Conservation (phyloP, 495 filamentous ascomycete genomes). For the Aspergillus incahuasiensis region DNA sequence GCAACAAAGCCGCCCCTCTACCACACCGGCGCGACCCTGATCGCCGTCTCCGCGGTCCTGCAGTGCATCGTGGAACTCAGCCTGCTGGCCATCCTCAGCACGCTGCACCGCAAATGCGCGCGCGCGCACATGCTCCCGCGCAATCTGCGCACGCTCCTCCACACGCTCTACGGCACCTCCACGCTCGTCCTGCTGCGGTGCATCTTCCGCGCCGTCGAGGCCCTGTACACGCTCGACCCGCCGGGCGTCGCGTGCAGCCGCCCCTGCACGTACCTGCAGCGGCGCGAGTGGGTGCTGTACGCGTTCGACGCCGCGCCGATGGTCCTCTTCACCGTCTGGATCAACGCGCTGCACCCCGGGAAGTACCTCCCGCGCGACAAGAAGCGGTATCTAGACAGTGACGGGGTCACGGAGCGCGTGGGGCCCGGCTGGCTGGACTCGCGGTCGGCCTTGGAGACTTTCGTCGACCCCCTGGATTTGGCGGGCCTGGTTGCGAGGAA, state of each 20-base stretch:
- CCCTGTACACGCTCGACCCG: constrained; percentile 23
- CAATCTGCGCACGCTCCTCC: constrained; percentile 33
- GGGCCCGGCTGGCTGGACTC: constrained; percentile 39
- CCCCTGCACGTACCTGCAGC: constrained; percentile 27
- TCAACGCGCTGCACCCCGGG: constrained; percentile 35
- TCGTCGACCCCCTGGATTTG: constrained; percentile 34
- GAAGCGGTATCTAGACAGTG: constrained; percentile 27
- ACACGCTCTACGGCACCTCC: constrained; percentile 39
- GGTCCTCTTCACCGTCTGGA: constrained; percentile 37
- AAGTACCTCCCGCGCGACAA: constrained; percentile 28
- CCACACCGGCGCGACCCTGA: constrained; percentile 26
- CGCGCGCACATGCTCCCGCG: constrained; percentile 19
- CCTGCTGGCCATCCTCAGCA: constrained; percentile 30
- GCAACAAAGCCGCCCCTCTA: constrained; percentile 14
- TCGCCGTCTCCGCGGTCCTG: constrained; percentile 31
- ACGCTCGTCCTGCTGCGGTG: constrained; percentile 10
- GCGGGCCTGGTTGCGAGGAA: constrained; percentile 22
- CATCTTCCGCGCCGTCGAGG: constrained; percentile 35
- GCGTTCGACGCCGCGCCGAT: constrained; percentile 36
- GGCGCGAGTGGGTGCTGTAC: constrained; percentile 38
- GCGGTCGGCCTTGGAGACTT: constrained; percentile 26
- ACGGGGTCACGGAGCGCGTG: constrained; percentile 31
- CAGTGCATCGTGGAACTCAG: constrained; percentile 33
- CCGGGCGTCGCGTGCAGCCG: background rate
- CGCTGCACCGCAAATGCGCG: constrained; percentile 29